Conservation (phyloP, 805 yeast species). For the Wickerhamiella qilinensis region DNA sequence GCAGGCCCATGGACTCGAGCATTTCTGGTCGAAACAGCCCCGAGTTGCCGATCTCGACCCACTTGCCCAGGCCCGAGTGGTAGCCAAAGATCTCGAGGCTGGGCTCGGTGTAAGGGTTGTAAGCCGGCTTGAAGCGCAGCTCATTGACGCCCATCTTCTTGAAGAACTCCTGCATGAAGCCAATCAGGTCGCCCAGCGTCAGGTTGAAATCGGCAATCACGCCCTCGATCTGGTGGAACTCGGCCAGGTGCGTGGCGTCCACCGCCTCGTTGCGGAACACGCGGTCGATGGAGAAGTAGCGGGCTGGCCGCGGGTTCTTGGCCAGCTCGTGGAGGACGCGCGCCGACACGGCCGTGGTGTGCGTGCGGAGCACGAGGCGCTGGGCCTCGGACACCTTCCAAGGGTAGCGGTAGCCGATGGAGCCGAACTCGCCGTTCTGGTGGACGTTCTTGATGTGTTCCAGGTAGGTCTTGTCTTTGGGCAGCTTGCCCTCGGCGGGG, state of each 20-base stretch:
- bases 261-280: slow-evolving; percentile 99
- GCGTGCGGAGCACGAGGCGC: slow-evolving; percentile 89
- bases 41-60: slow-evolving; percentile 99
- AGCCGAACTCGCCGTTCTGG: slow-evolving; percentile 78
- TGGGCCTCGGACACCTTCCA: slow-evolving; percentile 88
- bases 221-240: slow-evolving; percentile 99
- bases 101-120: slow-evolving; percentile 98
- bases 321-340: slow-evolving; percentile 78
- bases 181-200: slow-evolving; percentile 90
- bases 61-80: slow-evolving; percentile 84
- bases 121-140: slow-evolving; percentile 94
- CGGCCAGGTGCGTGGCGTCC: slow-evolving; percentile 98
- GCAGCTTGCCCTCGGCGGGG: slow-evolving; percentile 66
- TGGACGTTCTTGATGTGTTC: slow-evolving; percentile 70
- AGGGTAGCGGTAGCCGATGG: slow-evolving; percentile 96
- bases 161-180: slow-evolving; percentile 96
- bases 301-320: slow-evolving; percentile 65
- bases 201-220: slow-evolving; percentile 92
- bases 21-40: slow-evolving; percentile 99
- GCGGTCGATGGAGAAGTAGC: slow-evolving; percentile 91
- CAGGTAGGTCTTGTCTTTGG: slow-evolving; percentile 68
- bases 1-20: slow-evolving; percentile 97
- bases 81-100: slow-evolving; percentile 93
- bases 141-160: slow-evolving; percentile 93
- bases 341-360: slow-evolving; percentile 90